Evolutionary conservation across 1,284 basidiomycete species (phyloP).

Genomic region (Stygiomarasmius scandens): DNA sequence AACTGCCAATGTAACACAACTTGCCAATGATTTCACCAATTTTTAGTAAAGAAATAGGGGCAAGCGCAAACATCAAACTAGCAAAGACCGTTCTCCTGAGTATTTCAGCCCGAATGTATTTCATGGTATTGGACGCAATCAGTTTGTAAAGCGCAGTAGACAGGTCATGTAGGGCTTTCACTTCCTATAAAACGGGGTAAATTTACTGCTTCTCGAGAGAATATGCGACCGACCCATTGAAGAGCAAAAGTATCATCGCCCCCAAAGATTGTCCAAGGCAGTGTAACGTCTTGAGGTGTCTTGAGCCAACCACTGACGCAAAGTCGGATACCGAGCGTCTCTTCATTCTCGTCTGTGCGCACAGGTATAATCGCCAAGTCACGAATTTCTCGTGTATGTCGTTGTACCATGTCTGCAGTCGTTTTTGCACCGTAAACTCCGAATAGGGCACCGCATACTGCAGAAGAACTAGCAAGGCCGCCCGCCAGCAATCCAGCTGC

Average conservation of each 20-base stretch:
- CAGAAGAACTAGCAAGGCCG: conserved; percentile 57
- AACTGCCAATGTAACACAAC: too few species aligned
- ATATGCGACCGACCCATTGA: conserved; percentile 49
- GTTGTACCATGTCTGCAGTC: conserved; percentile 50
- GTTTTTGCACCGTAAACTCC: conserved; percentile 58
- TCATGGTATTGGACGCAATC: conserved; percentile 52
- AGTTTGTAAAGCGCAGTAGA: conserved; percentile 50
- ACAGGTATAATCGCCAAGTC: conserved; percentile 57
- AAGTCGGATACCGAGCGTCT: conserved; percentile 54
- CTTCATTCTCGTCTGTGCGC: conserved; percentile 28
- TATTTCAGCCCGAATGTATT: conserved; percentile 51
- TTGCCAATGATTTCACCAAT: conserved; percentile 57
- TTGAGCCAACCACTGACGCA: conserved; percentile 62
- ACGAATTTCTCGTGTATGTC: conserved; percentile 55
- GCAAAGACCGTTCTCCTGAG: conserved; percentile 56
- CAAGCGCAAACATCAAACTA: conserved; percentile 49
- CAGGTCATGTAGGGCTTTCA: conserved; percentile 52
- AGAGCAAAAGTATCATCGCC: conserved; percentile 59
- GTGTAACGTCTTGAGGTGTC: conserved; percentile 46
- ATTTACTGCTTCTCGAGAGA: not conserved
- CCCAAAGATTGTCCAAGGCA: conserved; percentile 56
- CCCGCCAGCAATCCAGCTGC: conserved; percentile 54
- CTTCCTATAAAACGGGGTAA: conserved; percentile 42
- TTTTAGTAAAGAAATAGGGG: conserved; percentile 54
- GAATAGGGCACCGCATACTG: conserved; percentile 60